These are phyloP conservation scores for Trichoderma brevicompactum DNA, from an alignment of 2,329 filamentous ascomycete genomes.

Conservation along the genomic window DNA sequence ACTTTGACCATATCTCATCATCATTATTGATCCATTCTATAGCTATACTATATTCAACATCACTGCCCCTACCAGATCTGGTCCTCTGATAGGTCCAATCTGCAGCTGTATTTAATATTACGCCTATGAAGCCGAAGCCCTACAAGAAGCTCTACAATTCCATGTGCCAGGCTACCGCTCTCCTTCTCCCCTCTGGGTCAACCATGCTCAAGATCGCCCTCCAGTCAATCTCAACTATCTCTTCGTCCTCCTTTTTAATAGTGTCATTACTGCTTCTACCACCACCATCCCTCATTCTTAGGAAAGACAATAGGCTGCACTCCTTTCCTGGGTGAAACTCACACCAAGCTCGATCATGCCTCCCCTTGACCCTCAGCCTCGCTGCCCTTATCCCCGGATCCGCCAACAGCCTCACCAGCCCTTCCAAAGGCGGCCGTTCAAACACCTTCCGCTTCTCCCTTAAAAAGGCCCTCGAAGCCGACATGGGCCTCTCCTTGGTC, in stretches of 20 bases:
- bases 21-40: too few species aligned
- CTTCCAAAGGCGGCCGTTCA: conserved; percentile 39
- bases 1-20: too few species aligned
- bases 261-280: not conserved
- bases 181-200: conserved; percentile 39
- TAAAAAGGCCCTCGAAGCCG: conserved; percentile 27
- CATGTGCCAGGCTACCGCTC: conserved; percentile 29
- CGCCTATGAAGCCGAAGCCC: too few species aligned
- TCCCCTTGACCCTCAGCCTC: conserved; percentile 44
- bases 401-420: conserved; percentile 48
- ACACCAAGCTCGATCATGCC: conserved; percentile 48
- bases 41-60: too few species aligned
- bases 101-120: too few species aligned
- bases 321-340: conserved; percentile 44
- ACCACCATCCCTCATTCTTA: not conserved
- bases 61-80: too few species aligned
- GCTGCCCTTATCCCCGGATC: conserved; percentile 52
- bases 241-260: not conserved
- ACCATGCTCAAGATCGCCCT: conserved; percentile 38
- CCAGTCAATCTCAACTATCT: conserved; percentile 41
- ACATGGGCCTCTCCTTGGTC: conserved; percentile 10
- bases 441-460: conserved; percentile 34
- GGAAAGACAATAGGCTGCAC: not conserved
- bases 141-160: conserved; percentile 1
- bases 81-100: too few species aligned